Evolutionary conservation across 176 grass and related monocot genomes (phyloP).

Genomic region (Sorghum bicolor): DNA sequence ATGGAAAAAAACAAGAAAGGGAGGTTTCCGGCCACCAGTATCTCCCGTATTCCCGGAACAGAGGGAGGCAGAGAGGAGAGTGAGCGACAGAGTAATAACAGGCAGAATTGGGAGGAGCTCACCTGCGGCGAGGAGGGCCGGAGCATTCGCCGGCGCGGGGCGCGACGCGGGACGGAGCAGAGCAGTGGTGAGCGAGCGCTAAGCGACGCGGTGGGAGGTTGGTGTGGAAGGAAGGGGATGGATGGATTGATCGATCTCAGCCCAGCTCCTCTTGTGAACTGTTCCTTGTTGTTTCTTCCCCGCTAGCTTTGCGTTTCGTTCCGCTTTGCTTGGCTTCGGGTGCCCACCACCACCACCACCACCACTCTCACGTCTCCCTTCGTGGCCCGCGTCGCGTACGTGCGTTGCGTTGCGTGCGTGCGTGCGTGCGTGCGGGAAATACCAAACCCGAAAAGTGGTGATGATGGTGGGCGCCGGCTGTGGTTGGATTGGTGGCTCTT

Average conservation of each 20-base stretch:
- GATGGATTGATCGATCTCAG: neutral
- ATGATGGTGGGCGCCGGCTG: neutral
- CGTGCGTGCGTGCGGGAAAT: neutral
- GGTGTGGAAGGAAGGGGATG: neutral
- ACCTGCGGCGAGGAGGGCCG: constrained; percentile 19
- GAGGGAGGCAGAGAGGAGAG: neutral
- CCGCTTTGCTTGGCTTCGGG: constrained; percentile 21
- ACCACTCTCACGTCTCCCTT: neutral
- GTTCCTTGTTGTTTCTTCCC: constrained; percentile 30
- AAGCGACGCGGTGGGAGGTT: constrained; percentile 13
- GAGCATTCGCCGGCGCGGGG: constrained; percentile 15
- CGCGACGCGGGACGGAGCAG: neutral
- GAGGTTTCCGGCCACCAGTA: neutral
- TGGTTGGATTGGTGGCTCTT: neutral
- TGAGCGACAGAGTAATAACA: neutral
- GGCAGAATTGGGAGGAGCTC: constrained; percentile 8
- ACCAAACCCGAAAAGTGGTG: constrained; percentile 19
- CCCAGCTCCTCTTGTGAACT: constrained; percentile 32
- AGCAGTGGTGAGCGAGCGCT: neutral
- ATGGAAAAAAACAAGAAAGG: neutral
- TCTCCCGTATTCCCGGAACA: neutral
- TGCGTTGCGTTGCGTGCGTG: constrained; percentile 11
- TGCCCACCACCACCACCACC: constrained; percentile 14
- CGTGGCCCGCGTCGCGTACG: constrained; percentile 23
- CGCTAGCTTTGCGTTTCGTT: neutral